Evolutionary conservation across 495 filamentous ascomycete species (phyloP).

Genomic region (Aspergillus sclerotioniger): DNA sequence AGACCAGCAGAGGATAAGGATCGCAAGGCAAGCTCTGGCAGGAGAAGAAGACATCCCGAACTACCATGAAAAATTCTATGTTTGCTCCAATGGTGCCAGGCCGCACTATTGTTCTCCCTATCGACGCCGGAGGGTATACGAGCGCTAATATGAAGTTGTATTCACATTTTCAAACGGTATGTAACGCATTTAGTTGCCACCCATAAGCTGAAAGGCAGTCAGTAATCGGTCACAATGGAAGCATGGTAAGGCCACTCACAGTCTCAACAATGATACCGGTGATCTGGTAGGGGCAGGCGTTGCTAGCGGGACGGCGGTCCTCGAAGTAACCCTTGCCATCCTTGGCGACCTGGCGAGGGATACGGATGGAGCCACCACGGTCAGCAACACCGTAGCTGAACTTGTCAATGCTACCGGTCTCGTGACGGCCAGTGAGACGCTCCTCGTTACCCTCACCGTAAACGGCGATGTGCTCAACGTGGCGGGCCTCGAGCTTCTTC

Average conservation of each 20-base stretch:
- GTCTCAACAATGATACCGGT: conserved; percentile 90
- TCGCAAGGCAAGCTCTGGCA: conserved; percentile 29
- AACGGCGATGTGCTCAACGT: conserved; percentile 93
- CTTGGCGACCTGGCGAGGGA: conserved; percentile 84
- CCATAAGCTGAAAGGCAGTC: conserved; percentile 32
- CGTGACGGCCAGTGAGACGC: conserved; percentile 92
- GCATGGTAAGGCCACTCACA: too few relatives aligned
- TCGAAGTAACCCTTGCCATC: conserved; percentile 99
- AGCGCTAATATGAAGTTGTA: conserved; percentile 45
- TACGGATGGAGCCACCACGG: conserved; percentile 90
- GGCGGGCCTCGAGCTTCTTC: conserved; percentile 84
- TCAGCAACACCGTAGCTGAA: conserved; percentile 96
- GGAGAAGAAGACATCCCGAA: conserved; percentile 16
- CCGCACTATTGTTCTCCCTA: conserved; percentile 43
- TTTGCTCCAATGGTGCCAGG: conserved; percentile 38
- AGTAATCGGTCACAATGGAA: conserved; percentile 5
- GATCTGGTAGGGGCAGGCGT: conserved; percentile 95
- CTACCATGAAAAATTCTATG: conserved; percentile 30
- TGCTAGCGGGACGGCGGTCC: conserved; percentile 91
- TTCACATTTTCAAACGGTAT: conserved; percentile 24
- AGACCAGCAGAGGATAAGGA: conserved; percentile 24
- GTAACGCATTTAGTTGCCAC: conserved; percentile 38
- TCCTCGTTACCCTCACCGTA: conserved; percentile 93
- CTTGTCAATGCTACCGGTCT: conserved; percentile 90
- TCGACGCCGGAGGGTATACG: conserved; percentile 51